phyloP scores from a whole-genome alignment of 164 flowering plant genomes.

The Vitis labrusca region DNA sequence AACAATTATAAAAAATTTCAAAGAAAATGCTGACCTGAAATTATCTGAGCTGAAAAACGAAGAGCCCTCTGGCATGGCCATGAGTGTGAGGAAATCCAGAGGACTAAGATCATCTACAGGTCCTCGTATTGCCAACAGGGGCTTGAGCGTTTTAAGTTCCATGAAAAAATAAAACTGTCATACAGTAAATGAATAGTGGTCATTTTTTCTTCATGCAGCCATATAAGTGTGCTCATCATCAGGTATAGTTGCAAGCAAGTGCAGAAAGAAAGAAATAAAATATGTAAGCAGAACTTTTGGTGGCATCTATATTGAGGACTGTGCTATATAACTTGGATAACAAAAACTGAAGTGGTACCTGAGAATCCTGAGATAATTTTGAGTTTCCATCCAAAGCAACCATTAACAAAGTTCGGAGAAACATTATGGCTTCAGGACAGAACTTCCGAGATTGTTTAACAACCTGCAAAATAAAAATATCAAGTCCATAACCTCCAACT shows the following conservation, averaged over 20 bases:
- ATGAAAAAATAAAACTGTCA: conserved; percentile 53
- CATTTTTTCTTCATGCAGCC: neutral
- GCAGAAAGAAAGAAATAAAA: neutral
- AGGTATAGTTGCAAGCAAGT: neutral
- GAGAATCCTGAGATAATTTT: conserved; percentile 31
- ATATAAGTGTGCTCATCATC: too few relatives aligned
- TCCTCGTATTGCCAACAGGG: conserved; percentile 47
- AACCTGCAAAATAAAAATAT: conserved; percentile 40
- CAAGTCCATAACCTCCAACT: neutral
- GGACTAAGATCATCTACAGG: conserved; percentile 43
- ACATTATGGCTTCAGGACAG: conserved; percentile 83
- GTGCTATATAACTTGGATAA: too few relatives aligned
- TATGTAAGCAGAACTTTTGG: neutral
- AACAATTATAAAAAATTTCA: neutral
- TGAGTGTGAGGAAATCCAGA: conserved; percentile 58
- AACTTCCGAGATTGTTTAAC: conserved; percentile 73
- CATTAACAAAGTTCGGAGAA: conserved; percentile 57
- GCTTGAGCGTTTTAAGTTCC: conserved; percentile 53
- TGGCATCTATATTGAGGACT: too few relatives aligned
- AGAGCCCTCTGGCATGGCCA: conserved; percentile 71
- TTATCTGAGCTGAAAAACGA: conserved; percentile 67
- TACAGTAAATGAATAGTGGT: neutral
- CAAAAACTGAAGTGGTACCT: conserved; percentile 34
- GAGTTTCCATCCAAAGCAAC: conserved; percentile 46
- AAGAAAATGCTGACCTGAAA: conserved; percentile 57